Conservation (phyloP, 768 basidiomycete genomes). For the Tubosaeta sp. region DNA sequence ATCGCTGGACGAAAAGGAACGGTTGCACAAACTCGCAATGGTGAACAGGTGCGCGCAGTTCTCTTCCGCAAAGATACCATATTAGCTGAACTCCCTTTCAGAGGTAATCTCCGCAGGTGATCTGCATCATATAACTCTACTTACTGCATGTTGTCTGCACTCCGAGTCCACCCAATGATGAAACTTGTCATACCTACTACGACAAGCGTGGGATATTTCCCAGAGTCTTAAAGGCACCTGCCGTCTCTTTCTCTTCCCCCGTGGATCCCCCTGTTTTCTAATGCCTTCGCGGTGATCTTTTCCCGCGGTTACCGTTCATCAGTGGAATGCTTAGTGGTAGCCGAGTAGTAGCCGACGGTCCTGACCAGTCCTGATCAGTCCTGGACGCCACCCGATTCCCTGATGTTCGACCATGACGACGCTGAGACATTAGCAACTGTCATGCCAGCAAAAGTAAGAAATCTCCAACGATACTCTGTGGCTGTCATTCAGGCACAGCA, state of each 20-base stretch:
- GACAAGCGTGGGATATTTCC: not conserved
- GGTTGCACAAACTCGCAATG: constrained; percentile 66
- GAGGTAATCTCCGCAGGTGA: constrained; percentile 22
- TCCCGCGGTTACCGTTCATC: not conserved
- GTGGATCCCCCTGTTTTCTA: not conserved
- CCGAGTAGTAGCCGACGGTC: no score
- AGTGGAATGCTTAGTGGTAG: no score
- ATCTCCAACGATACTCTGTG: no score
- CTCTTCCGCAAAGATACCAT: not conserved
- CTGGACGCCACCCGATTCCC: no score
- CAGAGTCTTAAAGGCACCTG: not conserved
- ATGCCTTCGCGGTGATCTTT: not conserved
- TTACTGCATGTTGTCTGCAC: no score
- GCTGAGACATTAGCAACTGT: not conserved
- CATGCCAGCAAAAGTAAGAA: not conserved
- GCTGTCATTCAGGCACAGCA: not conserved
- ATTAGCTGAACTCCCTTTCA: constrained; percentile 9
- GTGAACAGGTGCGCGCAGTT: constrained; percentile 63
- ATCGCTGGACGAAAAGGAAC: constrained; percentile 57
- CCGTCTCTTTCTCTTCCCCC: not conserved
- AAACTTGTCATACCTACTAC: no score
- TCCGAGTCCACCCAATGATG: no score
- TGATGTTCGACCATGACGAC: not conserved
- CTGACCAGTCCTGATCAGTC: no score
- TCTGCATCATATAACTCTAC: not conserved